phyloP scores from a whole-genome alignment of 2,329 filamentous ascomycete species.

The Trichoderma endophyticum region DNA sequence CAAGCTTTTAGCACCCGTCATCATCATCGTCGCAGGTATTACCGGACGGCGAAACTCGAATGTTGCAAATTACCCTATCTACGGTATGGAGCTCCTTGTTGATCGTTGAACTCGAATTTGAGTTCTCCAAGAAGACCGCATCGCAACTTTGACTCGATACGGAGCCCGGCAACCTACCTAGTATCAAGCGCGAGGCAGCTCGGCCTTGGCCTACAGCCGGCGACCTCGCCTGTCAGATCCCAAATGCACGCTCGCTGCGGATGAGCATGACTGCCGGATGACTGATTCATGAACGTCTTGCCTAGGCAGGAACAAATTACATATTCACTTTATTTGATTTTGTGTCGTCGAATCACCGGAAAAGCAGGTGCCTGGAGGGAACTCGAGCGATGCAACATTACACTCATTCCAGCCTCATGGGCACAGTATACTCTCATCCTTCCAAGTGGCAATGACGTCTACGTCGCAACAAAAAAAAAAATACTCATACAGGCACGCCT shows the following conservation, averaged over 20 bases:
- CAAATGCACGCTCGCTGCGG: neutral
- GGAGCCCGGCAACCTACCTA: neutral
- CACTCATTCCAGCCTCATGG: neutral
- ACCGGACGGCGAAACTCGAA: neutral
- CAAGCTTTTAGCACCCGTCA: neutral
- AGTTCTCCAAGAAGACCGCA: neutral
- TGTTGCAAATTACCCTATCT: neutral
- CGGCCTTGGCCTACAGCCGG: neutral
- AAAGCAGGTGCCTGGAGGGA: neutral
- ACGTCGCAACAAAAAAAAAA: no score
- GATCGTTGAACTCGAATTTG: neutral
- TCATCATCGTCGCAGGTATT: neutral
- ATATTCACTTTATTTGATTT: neutral
- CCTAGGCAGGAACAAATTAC: neutral
- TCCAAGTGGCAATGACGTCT: constrained; percentile 8
- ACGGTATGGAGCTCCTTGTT: neutral
- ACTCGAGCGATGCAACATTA: constrained; percentile 13
- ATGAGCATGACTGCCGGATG: neutral
- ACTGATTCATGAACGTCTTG: neutral
- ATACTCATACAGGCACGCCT: neutral
- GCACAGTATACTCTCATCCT: neutral
- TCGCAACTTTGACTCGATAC: neutral
- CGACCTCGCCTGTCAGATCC: neutral
- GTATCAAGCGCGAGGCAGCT: neutral
- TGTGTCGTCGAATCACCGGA: neutral